Conservation (phyloP, 495 filamentous ascomycete genomes). For the Talaromyces trachyspermus region DNA sequence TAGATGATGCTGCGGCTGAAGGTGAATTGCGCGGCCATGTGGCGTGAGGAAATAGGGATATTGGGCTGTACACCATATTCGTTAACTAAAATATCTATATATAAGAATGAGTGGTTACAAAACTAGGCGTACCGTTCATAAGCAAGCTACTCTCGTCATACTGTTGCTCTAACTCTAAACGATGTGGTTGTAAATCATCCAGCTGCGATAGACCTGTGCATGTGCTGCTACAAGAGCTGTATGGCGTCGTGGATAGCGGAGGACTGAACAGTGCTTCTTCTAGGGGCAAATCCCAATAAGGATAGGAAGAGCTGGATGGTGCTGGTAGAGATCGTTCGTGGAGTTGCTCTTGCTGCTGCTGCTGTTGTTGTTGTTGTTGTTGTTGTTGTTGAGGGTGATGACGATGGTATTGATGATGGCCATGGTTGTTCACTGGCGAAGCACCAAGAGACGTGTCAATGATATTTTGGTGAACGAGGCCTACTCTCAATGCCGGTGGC, state of each 20-base stretch:
- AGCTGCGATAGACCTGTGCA: not conserved
- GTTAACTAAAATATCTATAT: not conserved
- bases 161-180: not conserved
- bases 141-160: not conserved
- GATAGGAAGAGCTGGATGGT: not conserved
- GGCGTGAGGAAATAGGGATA: conserved; percentile 1
- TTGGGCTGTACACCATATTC: not conserved
- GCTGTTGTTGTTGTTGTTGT: not conserved
- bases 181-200: not conserved
- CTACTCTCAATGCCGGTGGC: too few relatives aligned
- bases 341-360: not conserved
- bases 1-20: not conserved
- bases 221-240: conserved; percentile 5
- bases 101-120: not conserved
- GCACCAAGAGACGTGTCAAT: too few relatives aligned
- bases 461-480: not conserved
- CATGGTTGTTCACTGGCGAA: too few relatives aligned
- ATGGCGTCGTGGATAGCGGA: conserved; percentile 1
- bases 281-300: not conserved
- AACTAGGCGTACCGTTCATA: not conserved
- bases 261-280: conserved; percentile 2
- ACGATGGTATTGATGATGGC: too few relatives aligned
- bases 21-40: not conserved
- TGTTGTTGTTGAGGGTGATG: not conserved
- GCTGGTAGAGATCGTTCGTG: not conserved